Evolutionary conservation across 2,329 filamentous ascomycete genomes (phyloP).

Genomic region (Fusarium sp.): DNA sequence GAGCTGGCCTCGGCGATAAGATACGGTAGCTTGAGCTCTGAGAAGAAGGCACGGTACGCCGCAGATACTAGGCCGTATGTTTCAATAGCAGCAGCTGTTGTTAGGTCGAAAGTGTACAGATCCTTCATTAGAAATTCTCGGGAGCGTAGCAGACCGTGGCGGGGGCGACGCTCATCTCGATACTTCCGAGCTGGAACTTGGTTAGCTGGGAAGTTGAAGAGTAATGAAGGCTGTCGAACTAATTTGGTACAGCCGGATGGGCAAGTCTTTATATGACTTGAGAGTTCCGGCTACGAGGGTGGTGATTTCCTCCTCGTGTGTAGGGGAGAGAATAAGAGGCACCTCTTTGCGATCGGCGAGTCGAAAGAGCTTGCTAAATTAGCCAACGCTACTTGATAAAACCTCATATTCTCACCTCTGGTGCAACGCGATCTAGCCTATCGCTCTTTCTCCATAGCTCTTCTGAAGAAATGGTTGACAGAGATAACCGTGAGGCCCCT

Average conservation of each 20-base stretch:
- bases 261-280: constrained; percentile 87
- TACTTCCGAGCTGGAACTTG: constrained; percentile 81
- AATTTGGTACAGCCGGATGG: constrained; percentile 90
- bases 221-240: constrained; percentile 57
- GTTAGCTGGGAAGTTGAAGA: constrained; percentile 29
- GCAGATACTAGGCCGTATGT: constrained; percentile 82
- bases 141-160: constrained; percentile 87
- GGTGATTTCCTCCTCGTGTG: constrained; percentile 97
- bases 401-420: constrained; percentile 69
- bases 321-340: constrained; percentile 84
- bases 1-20: constrained; percentile 90
- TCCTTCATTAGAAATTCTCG: constrained; percentile 99
- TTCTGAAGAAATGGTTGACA: constrained; percentile 89
- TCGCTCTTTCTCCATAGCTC: constrained; percentile 85
- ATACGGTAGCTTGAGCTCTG: constrained; percentile 85
- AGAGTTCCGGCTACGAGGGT: constrained; percentile 78
- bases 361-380: constrained; percentile 74
- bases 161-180: constrained; percentile 88
- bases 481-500: constrained; percentile 83
- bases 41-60: constrained; percentile 82
- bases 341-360: constrained; percentile 82
- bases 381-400: constrained; percentile 25
- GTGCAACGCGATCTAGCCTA: constrained; percentile 76
- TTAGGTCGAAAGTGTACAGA: constrained; percentile 92
- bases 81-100: constrained; percentile 73